Evolutionary conservation across 108 stramenopile genomes (phyloP).

Genomic region (Bacterosira constricta): DNA sequence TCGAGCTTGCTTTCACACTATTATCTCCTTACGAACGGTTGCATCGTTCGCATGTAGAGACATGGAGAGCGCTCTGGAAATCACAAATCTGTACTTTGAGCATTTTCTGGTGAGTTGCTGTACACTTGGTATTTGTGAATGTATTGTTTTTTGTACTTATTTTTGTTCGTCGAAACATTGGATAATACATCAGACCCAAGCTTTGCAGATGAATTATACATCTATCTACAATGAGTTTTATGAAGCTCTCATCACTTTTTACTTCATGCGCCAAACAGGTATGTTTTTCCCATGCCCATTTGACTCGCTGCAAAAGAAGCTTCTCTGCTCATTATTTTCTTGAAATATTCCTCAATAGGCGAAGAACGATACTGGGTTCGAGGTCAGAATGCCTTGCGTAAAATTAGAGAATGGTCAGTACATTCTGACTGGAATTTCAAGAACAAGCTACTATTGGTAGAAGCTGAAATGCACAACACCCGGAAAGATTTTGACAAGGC

Average conservation of each 20-base stretch:
- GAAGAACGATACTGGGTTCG: not conserved
- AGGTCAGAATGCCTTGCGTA: not conserved
- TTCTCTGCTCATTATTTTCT: not conserved
- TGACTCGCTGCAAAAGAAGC: too few relatives aligned
- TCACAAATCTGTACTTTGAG: not conserved
- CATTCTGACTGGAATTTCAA: slow-evolving; percentile 24
- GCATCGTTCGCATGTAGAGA: not conserved
- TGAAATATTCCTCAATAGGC: not conserved
- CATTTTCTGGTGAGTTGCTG: not conserved
- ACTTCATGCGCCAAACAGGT: slow-evolving; percentile 13
- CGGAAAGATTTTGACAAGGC: slow-evolving; percentile 5
- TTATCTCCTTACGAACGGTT: not conserved
- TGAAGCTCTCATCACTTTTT: slow-evolving; percentile 3
- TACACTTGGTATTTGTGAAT: too few relatives aligned
- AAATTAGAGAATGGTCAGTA: not conserved
- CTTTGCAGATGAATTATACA: not conserved
- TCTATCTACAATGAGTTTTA: not conserved
- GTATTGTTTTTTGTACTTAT: too few relatives aligned
- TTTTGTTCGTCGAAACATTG: too few relatives aligned
- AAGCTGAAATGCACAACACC: slow-evolving; percentile 10
- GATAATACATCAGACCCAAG: too few relatives aligned
- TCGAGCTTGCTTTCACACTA: not conserved
- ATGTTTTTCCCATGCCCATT: too few relatives aligned
- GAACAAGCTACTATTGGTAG: slow-evolving; percentile 16
- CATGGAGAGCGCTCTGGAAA: slow-evolving; percentile 5